Evolutionary conservation across 805 yeast species (phyloP), one percentile per base, ranked within the genome.

Genomic region (Brettanomyces custersianus): DNA sequence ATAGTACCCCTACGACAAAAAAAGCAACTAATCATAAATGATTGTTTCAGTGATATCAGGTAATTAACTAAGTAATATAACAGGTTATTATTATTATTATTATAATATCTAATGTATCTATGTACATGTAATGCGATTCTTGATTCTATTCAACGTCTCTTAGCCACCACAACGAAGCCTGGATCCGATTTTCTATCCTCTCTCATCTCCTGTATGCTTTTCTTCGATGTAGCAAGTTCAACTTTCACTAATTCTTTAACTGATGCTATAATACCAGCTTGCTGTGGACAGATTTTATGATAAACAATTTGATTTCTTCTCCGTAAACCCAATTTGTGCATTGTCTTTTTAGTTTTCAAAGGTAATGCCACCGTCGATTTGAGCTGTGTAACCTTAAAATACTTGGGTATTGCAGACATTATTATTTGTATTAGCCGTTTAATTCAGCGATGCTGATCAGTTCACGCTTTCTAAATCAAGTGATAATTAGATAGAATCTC

Each of bases 361-460:
- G 96, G 94, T 49, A 86, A 67, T 1, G 95, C 96, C 42, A 90
- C 87, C 5, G 86, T 69, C 2, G 96, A 87, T 54, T 94, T 74
- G 35, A 70, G 62, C 49, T 86, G 86, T 16, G 87, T 77, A 39
- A 87, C 74, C 56, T 81, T 77, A 60, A 70, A 78, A 53, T 54
- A 77, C 34, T 44, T 51, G 6, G 55, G 48, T 2, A 44, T 17
- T n/a, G 33, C 22, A 28, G 35, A 41, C 2, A 20, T n/a, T 26
- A 28, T 34, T 15, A 2, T 29, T n/a, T n/a, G n/a, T n/a, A n/a
- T n/a, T n/a, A n/a, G n/a, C n/a, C n/a, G n/a, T n/a, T n/a, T n/a
- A n/a, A n/a, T n/a, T n/a, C n/a, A n/a, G n/a, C n/a, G n/a, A n/a
- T n/a, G n/a, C n/a, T n/a, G n/a, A n/a, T n/a, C n/a, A n/a, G n/a